phyloP scores from a whole-genome alignment of 371 early-diverging fungal species.

The Rhizopus delemar region DNA sequence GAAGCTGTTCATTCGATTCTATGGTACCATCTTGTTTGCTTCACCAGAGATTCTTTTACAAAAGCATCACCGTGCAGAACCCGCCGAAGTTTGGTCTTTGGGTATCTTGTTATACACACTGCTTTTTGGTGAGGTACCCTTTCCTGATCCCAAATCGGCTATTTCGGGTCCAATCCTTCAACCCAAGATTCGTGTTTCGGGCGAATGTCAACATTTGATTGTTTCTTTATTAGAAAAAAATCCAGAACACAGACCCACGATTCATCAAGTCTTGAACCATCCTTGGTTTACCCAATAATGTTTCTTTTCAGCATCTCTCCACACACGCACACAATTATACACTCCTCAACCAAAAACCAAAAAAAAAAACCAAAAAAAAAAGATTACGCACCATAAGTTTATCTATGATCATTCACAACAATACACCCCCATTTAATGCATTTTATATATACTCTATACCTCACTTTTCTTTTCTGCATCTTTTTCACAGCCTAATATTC shows the following conservation, averaged over 20 bases:
- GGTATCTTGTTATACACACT: slow-evolving; percentile 78
- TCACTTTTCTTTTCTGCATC: too few species aligned
- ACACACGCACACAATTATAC: too few species aligned
- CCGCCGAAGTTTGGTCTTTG: slow-evolving; percentile 83
- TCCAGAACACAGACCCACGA: slow-evolving; percentile 60
- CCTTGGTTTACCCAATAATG: slow-evolving; percentile 52
- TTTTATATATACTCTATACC: neutral
- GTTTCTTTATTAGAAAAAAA: slow-evolving; percentile 64
- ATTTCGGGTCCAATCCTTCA: slow-evolving; percentile 50
- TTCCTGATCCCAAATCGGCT: slow-evolving; percentile 58
- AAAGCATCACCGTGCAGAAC: slow-evolving; percentile 71
- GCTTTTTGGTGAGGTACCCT: slow-evolving; percentile 75
- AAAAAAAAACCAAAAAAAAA: too few species aligned
- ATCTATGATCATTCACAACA: neutral
- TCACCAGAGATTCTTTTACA: slow-evolving; percentile 81
- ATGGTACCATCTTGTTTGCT: slow-evolving; percentile 57
- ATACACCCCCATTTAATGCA: slow-evolving; percentile 5
- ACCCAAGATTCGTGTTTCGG: slow-evolving; percentile 48
- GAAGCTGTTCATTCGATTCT: slow-evolving; percentile 39
- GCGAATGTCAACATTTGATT: slow-evolving; percentile 62
- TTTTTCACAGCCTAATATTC: too few species aligned
- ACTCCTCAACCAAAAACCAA: too few species aligned
- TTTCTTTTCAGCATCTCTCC: neutral
- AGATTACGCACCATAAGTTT: neutral
- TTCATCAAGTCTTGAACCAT: slow-evolving; percentile 64